Percentiles rank a stretch among this genome's conserved stretches.
Evolutionary conservation across 2,329 filamentous ascomycete genomes (phyloP).

Genomic region (Exophiala sp.): DNA sequence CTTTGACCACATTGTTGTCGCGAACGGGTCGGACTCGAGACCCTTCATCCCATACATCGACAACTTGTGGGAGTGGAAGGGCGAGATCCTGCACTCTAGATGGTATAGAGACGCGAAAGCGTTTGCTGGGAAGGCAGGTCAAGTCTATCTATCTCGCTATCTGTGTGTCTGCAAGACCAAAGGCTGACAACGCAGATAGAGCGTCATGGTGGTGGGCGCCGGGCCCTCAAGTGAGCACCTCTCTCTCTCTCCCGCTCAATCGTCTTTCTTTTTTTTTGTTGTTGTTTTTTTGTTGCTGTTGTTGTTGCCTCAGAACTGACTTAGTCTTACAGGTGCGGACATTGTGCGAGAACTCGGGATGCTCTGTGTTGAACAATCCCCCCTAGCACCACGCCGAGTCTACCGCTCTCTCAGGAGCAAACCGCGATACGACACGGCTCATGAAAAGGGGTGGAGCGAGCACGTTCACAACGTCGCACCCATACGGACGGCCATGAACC

Average conservation of each 20-base stretch:
- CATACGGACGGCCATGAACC: slow-evolving; percentile 2
- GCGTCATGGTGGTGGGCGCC: slow-evolving; percentile 9
- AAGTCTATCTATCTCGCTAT: too few relatives aligned
- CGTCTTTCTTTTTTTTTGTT: too few relatives aligned
- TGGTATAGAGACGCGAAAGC: slow-evolving; percentile 10
- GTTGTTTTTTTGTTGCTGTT: too few relatives aligned
- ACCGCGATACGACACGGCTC: slow-evolving; percentile 10
- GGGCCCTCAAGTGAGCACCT: slow-evolving; percentile 14
- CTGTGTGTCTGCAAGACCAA: too few relatives aligned
- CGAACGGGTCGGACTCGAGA: slow-evolving; percentile 11
- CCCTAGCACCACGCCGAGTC: slow-evolving; percentile 3
- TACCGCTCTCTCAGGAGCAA: slow-evolving; percentile 8
- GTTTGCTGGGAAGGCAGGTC: slow-evolving; percentile 10
- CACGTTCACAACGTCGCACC: slow-evolving; percentile 5
- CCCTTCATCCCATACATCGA: slow-evolving; percentile 12
- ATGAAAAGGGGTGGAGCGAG: slow-evolving; percentile 10
- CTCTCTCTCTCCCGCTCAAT: too few relatives aligned
- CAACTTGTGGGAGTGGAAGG: slow-evolving; percentile 6
- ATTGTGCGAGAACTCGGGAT: slow-evolving; percentile 13
- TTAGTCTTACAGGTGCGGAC: slow-evolving; percentile 10
- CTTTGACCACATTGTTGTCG: slow-evolving; percentile 12
- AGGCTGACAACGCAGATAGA: slow-evolving; percentile 1
- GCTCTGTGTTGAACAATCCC: slow-evolving; percentile 9
- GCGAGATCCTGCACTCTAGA: slow-evolving; percentile 7
- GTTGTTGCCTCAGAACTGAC: too few relatives aligned